Base-by-base conservation (phyloP, 2,329 filamentous ascomycete genomes). In the Penicillium italicum region DNA sequence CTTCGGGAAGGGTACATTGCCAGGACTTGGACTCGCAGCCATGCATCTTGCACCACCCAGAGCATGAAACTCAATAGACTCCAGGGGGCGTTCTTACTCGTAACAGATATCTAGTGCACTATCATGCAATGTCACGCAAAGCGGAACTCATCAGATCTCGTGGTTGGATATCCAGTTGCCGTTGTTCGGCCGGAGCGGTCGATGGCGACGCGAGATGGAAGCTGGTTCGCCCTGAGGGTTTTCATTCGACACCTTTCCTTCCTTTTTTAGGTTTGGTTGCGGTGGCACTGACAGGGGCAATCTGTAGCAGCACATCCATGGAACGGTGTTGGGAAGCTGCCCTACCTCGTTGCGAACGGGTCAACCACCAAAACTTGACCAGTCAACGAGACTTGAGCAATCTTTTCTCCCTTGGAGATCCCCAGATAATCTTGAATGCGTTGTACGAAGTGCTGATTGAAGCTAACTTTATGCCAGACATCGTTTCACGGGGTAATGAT, bases 201-300 rank as follows among this genome's bases (percentile, higher is more conserved):
- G 51, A 48, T 54, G 37, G n/a, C 22, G 14, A 37, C 14, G 37
- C 14, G 3, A 11, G 3, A 42, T 28, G 7, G 30, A 42, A 30
- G 30, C 5, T 41, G 20, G 11, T 6, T 28, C 5, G 14, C 7
- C 14, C 31, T 46, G 30, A 11, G 28, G 9, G 26, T 10, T 53
- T 16, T 26, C 11, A 53, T 53, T 53, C 16, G 45, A 28, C 14
- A 7, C 10, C 7, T 20, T 30, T 22, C 31, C 5, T 10, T 33
- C 42, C 47, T 8, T 42, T 30, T 54, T 41, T 9, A 20, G 22
- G 36, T 44, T 44, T 43, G 20, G 9, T 31, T 41, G 34, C 5
- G 44, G 36, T 53, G 51, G 44, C 38, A 50, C 45, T 36, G 16
- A 34, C 37, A 50, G 44, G 51, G 45, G 45, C 44, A 54, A 54